phyloP scores from a whole-genome alignment of 768 basidiomycete species.

The Leccinum truebloodii region DNA sequence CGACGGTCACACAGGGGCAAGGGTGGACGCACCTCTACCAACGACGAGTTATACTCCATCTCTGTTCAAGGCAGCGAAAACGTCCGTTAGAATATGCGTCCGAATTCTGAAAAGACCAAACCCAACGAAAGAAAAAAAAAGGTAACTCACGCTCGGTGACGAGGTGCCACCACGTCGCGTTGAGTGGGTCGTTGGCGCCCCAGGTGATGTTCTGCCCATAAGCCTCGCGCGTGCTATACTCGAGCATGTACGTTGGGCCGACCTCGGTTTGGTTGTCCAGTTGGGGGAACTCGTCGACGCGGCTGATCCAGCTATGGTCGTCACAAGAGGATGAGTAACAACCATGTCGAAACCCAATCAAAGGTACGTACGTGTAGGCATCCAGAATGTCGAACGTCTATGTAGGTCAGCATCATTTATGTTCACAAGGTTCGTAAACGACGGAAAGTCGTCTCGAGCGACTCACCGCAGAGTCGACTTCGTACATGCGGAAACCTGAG shows the following conservation, averaged over 20 bases:
- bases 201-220: constrained; percentile 59
- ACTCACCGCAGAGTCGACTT: constrained; percentile 39
- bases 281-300: constrained; percentile 55
- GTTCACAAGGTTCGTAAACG: neutral
- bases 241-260: constrained; percentile 59
- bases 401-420: neutral
- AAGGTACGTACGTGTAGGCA: constrained; percentile 61
- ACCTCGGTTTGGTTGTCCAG: constrained; percentile 55
- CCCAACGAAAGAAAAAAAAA: neutral
- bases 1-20: neutral
- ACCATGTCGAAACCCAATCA: neutral
- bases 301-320: constrained; percentile 55
- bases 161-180: constrained; percentile 79
- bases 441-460: neutral
- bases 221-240: constrained; percentile 69
- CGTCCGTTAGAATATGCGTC: neutral
- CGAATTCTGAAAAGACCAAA: neutral
- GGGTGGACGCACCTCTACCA: constrained; percentile 23
- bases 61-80: constrained; percentile 12
- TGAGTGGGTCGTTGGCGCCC: constrained; percentile 63
- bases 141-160: constrained; percentile 61
- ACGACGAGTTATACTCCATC: constrained; percentile 23
- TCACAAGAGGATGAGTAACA: neutral
- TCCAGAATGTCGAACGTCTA: constrained; percentile 76
- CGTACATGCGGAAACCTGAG: constrained; percentile 60